Conservation (phyloP, 225 moss, liverwort and hornwort species). For the Bryum argenteum region DNA sequence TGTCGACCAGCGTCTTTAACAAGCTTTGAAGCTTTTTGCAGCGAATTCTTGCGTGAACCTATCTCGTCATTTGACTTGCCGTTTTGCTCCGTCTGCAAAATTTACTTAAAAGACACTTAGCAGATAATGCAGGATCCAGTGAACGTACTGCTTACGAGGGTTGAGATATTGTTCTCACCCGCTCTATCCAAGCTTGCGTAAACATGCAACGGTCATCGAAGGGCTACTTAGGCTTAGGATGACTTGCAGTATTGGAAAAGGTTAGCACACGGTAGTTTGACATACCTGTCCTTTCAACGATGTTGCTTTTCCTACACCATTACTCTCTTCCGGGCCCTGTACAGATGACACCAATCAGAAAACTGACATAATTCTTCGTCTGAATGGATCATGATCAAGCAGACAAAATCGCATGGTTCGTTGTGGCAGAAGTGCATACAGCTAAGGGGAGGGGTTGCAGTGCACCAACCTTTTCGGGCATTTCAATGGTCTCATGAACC, state of each 20-base stretch:
- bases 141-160: background rate
- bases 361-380: background rate
- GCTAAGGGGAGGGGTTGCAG: conserved; percentile 1
- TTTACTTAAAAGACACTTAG: background rate
- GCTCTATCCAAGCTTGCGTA: conserved; percentile 1
- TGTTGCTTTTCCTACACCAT: conserved; percentile 64
- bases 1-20: conserved; percentile 78
- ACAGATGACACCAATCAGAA: conserved; percentile 6
- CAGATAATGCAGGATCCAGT: conserved; percentile 2
- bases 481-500: conserved; percentile 70
- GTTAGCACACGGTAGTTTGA: background rate
- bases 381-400: background rate
- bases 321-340: conserved; percentile 75
- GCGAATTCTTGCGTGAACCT: conserved; percentile 67
- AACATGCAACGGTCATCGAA: background rate
- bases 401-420: background rate
- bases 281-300: conserved; percentile 75
- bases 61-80: conserved; percentile 69
- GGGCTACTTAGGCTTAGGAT: background rate
- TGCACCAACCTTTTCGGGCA: conserved; percentile 60
- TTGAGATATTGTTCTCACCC: background rate
- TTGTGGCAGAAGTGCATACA: background rate
- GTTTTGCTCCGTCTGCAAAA: conserved; percentile 72
- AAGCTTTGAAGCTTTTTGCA: conserved; percentile 76
- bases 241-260: background rate